Percentiles rank a stretch among this genome's conserved stretches.
Conservation (phyloP, 1,284 basidiomycete species). For the Leucoagaricus sp. region DNA sequence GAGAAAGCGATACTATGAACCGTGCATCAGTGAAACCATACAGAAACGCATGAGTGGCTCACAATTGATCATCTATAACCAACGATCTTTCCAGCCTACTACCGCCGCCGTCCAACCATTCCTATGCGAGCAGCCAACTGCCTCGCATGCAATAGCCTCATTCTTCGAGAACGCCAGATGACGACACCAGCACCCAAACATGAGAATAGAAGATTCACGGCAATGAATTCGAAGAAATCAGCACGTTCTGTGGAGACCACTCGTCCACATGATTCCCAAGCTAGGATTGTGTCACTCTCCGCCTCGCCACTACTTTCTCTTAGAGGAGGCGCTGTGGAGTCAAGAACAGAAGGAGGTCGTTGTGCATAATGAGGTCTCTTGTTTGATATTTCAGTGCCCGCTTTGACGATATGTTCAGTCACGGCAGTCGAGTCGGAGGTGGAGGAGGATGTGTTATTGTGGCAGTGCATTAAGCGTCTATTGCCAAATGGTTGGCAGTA, state of each 20-base stretch:
- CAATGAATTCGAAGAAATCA: conserved; percentile 88
- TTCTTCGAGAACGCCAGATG: conserved; percentile 64
- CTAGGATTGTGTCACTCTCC: conserved; percentile 66
- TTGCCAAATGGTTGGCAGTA: conserved; percentile 93
- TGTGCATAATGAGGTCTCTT: conserved; percentile 19
- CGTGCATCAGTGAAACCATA: conserved; percentile 11
- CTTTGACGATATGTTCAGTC: conserved; percentile 4
- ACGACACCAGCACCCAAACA: conserved; percentile 65
- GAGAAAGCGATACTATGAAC: background rate
- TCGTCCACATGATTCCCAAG: conserved; percentile 90
- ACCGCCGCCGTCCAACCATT: conserved; percentile 37
- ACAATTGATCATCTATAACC: conserved; percentile 15
- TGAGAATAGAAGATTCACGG: conserved; percentile 76
- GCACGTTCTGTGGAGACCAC: conserved; percentile 75
- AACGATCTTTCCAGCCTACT: conserved; percentile 11
- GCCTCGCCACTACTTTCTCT: background rate
- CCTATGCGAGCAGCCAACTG: conserved; percentile 85
- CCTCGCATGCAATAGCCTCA: conserved; percentile 74
- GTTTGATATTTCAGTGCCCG: conserved; percentile 7
- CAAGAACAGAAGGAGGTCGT: conserved; percentile 20
- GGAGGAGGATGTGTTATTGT: conserved; percentile 38
- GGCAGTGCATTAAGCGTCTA: conserved; percentile 81
- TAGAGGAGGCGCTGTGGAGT: conserved; percentile 21
- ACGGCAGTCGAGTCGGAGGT: conserved; percentile 17
- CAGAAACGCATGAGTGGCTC: conserved; percentile 10